A percentile compares a stretch with the other conserved stretches of the same genome.
These are phyloP conservation scores for Botrytis medusae DNA, from an alignment of 2,329 filamentous ascomycete genomes.

Conservation along the genomic window DNA sequence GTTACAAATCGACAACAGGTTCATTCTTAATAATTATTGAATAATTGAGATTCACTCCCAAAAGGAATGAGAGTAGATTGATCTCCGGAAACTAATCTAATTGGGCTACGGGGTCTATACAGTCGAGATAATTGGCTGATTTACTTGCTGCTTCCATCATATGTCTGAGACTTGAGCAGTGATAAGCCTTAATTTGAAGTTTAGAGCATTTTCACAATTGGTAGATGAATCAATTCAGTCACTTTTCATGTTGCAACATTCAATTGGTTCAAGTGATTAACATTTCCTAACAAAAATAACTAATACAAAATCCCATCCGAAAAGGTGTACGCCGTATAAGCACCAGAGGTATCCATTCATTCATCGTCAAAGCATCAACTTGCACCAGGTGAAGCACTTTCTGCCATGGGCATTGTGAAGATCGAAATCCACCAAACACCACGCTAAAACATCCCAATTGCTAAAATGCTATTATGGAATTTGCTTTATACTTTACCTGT, in stretches of 20 bases:
- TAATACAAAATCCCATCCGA: constrained; percentile 18
- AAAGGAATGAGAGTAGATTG: background rate
- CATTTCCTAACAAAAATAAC: constrained; percentile 14
- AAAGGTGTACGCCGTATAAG: constrained; percentile 9
- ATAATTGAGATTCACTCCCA: background rate
- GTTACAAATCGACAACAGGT: background rate
- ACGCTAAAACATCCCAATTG: constrained; percentile 49
- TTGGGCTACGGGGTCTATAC: background rate
- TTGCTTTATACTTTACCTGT: constrained; percentile 39
- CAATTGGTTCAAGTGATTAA: background rate
- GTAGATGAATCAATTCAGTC: background rate
- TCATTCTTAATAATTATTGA: background rate
- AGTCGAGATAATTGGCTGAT: background rate
- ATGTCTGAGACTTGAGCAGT: background rate
- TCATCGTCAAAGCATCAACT: constrained; percentile 37
- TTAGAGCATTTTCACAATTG: background rate
- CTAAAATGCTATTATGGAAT: constrained; percentile 45
- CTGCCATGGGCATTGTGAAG: constrained; percentile 48
- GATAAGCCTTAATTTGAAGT: background rate
- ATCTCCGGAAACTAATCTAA: background rate
- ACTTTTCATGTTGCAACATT: background rate
- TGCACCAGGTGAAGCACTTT: constrained; percentile 47
- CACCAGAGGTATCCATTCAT: constrained; percentile 29
- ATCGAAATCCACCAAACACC: constrained; percentile 49
- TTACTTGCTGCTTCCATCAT: background rate